Evolutionary conservation across 495 filamentous ascomycete genomes (phyloP), one percentile per base, ranked within the genome.

Genomic region (Immersiella caudata): DNA sequence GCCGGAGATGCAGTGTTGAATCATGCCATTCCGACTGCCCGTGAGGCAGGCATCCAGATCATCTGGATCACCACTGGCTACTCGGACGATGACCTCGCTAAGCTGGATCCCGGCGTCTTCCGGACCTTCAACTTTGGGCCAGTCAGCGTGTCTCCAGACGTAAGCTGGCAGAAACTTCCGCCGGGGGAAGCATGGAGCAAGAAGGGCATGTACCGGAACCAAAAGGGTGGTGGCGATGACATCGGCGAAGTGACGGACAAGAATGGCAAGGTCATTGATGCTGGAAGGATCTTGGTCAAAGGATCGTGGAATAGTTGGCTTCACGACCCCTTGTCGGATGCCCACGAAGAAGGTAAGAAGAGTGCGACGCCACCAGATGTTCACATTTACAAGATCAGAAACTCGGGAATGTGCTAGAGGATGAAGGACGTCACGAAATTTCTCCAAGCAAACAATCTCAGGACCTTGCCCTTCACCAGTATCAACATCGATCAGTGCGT

Each of bases 1-100:
- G 57, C 57, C 22, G 14, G 35, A 35, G 57, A 60, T 36, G 35
- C 16, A 1, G 12, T 60, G 11, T 27, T 60, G 16, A 21, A 29
- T 5, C 26, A 60, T 29, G 57, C 57, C 26, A 60, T 36, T 21
- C 57, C 57, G 57, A 25, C 57, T 6, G 57, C 57, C 57, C 57
- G 26, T 14, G n/a, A 9, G 26, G 26, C 57, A 16, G 16, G 14
- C 25, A 60, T 60, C 11, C 27, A 60, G 16, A 60, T 60, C 16
- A 36, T 60, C 22, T 60, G 57, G 26, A 25, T 60, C 11, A 60
- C 22, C 24, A 25, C 20, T 7, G 57, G 57, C 25, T 35, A 25
- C 6, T 16, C 57, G 5, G 57, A 60, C 14, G 25, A 29, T 18
- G 57, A 60, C 29, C 29, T 33, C 29, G 29, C 29, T 33, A 8